Base-by-base conservation (phyloP, 176 grass and related monocot species). In the Dendrocalamus sinicus region DNA sequence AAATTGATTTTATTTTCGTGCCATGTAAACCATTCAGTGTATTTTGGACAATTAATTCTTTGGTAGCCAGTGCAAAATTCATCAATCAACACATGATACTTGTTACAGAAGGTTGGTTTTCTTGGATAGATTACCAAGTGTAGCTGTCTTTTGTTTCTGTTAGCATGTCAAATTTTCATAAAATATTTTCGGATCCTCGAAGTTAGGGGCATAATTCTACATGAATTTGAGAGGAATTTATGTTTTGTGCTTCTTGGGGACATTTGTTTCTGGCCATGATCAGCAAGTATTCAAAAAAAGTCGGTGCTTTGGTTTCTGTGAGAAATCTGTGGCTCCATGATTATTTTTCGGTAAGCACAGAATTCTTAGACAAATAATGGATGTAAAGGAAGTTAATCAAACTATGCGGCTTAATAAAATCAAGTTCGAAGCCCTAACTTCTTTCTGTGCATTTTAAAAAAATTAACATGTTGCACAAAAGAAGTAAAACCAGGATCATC, bases 71-170 rank as follows among this genome's bases (percentile, higher is more conserved):
- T 37, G 11, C 39, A 50, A 61, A 83, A 61, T 74, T n/a, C 23
- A 73, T 73, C 43, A 73, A 45, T 74, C 28, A 16, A 75, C 44
- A 19, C 9, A 65, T 39, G 14, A 52, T 84, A 74, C 43, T n/a
- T 63, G 70, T 65, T 66, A 19, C 12, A 19, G 2, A 48, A 52
- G 26, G 30, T 51, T 74, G 41, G 8, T 64, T 74, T 64, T 28
- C 71, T 75, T 84, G 37, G 23, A 84, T 74, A 52, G 2, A 37
- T 64, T 73, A 74, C 26, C 20, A 66, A 24, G 58, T 60, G 58
- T 22, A 60, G 22, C 3, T 59, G 20, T 60, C 8, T 60, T 59
- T 60, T 58, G 55, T 20, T n/a, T 58, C 55, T 58, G 20, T 22
- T 58, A 58, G 55, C 55, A 58, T 58, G 55, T 58, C 20, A 0